phyloP scores from a whole-genome alignment of 2,329 filamentous ascomycete genomes.

The Aspergillus bombycis region DNA sequence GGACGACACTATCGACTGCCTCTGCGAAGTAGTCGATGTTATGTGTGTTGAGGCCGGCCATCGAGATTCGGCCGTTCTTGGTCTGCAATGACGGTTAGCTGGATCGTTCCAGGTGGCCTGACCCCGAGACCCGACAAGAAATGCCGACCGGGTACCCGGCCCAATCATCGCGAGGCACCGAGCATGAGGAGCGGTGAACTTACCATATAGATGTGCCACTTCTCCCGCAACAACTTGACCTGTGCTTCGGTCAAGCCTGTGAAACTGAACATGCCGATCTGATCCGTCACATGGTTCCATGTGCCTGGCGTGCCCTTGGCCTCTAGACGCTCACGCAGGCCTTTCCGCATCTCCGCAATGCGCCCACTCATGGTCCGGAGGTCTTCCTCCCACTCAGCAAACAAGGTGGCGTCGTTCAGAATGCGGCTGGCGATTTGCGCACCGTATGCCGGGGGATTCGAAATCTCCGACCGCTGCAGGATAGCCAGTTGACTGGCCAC shows the following conservation, averaged over 20 bases:
- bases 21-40: conserved; percentile 94
- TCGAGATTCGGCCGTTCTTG: conserved; percentile 96
- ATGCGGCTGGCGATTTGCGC: conserved; percentile 84
- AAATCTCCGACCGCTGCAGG: conserved; percentile 95
- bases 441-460: conserved; percentile 92
- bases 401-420: conserved; percentile 80
- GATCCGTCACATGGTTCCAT: conserved; percentile 97
- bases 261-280: conserved; percentile 99
- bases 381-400: conserved; percentile 90
- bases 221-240: conserved; percentile 49
- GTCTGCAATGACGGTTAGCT: conserved; percentile 52
- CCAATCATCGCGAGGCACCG: background rate
- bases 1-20: conserved; percentile 82
- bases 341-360: conserved; percentile 88
- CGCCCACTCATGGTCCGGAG: conserved; percentile 91
- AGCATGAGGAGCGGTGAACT: background rate
- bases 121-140: background rate
- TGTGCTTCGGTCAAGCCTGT: conserved; percentile 56
- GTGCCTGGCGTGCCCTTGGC: conserved; percentile 81
- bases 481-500: conserved; percentile 89
- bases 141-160: conserved; percentile 2
- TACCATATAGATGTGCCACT: conserved; percentile 56
- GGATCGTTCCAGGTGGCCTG: background rate
- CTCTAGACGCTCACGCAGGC: conserved; percentile 78
- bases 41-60: conserved; percentile 92